Evolutionary conservation across 2,329 filamentous ascomycete species (phyloP).

Genomic region (Arthroderma uncinatum): DNA sequence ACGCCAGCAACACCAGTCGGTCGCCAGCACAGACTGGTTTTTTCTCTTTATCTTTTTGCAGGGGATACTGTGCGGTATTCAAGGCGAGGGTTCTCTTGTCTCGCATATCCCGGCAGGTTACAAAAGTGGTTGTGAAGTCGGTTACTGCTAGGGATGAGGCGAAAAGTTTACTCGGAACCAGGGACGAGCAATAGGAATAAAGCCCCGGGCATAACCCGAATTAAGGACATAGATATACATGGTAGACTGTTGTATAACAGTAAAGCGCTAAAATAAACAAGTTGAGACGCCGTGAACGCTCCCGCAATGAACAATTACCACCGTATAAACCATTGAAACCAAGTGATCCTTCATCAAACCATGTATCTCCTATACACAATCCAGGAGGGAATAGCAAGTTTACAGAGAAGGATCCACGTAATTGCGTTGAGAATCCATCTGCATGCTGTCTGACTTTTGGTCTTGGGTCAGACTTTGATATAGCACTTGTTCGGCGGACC

Average conservation of each 20-base stretch:
- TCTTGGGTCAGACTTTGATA: slow-evolving; percentile 37
- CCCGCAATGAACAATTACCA: neutral
- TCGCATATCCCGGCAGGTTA: no score
- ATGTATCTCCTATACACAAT: no score
- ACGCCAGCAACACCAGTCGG: neutral
- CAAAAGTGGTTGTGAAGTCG: neutral
- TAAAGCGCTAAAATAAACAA: neutral
- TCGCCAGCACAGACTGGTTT: neutral
- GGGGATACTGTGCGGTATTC: neutral
- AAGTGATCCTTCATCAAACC: neutral
- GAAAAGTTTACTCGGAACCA: neutral
- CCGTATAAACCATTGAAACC: neutral
- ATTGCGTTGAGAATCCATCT: slow-evolving; percentile 24
- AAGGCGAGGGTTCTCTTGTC: no score
- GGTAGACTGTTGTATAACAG: neutral
- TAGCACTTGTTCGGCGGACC: slow-evolving; percentile 33
- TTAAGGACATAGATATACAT: neutral
- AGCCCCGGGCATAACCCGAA: neutral
- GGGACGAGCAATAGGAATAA: neutral
- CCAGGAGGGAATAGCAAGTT: neutral
- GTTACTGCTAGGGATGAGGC: neutral
- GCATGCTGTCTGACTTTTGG: slow-evolving; percentile 26
- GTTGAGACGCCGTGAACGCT: neutral
- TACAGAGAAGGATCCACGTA: slow-evolving; percentile 30
- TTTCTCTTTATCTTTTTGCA: neutral